Base-by-base conservation (phyloP, 139 green algal genomes). In the Microglena sp. region DNA sequence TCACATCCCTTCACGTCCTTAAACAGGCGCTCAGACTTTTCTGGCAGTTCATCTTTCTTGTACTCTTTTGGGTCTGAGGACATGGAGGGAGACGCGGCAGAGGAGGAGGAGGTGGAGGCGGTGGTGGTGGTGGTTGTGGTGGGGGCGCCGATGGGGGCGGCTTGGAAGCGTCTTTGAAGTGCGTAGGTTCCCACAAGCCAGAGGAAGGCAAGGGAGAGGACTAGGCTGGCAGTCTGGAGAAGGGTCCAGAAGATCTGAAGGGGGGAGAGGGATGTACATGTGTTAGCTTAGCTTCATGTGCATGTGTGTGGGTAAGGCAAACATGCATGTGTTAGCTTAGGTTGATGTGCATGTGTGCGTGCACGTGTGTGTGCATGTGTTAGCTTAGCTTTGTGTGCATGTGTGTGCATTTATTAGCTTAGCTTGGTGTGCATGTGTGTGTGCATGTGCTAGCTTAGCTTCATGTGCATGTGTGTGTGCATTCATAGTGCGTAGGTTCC, bases 1-100 rank as follows among this genome's bases (percentile, higher is more conserved):
- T 93, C 82, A 70, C 90, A 94, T 5, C 92, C 91, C 73, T 89
- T 86, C 27, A 83, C 76, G 65, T 93, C 85, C 44, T 67, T 74
- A 57, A 91, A 92, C 24, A 29, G 79, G 27, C 61, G 55, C 21
- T 75, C 56, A 62, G 50, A 72, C 60, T 78, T 80, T 33, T 87
- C 81, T 24, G 77, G 65, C 65, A 87, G 40, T 67, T 85, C 79
- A 31, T 87, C 81, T 29, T 76, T 76, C 64, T 85, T 84, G 67
- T 85, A 92, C 71, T 92, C 84, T 74, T 87, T 84, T 21, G 76
- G 76, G 21, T 69, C 63, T 46, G 28, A 45, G 40, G 43, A 44
- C 29, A 27, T 27, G 7, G 11, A 15, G 8, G 18, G 32, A 6
- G 33, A 8, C 11, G 55, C 29, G 21, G 21, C 18, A 34, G 11